phyloP scores from a whole-genome alignment of 306 rosid genomes.

The Vicia faba region DNA sequence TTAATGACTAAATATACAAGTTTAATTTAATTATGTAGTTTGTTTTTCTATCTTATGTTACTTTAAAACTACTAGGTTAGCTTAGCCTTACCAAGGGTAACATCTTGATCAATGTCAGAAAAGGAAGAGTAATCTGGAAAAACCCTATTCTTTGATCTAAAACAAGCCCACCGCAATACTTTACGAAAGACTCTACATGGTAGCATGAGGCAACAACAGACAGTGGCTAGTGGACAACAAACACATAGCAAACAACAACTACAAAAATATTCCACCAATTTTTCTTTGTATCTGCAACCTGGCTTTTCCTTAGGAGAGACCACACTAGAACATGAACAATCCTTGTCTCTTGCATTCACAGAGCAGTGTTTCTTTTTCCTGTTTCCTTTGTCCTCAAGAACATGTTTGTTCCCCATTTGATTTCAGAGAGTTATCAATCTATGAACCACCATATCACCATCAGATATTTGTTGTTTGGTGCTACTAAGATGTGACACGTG shows the following conservation, averaged over 20 bases:
- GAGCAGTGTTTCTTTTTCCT: constrained; percentile 6
- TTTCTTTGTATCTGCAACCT: constrained; percentile 31
- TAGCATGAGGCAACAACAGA: constrained; percentile 51
- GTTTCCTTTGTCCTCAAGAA: constrained; percentile 23
- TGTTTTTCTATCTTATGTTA: too few relatives aligned
- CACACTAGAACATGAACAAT: constrained; percentile 1
- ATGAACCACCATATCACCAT: not conserved
- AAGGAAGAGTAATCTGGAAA: constrained; percentile 53
- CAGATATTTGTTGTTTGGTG: constrained; percentile 14
- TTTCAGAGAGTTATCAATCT: not conserved
- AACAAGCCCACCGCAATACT: constrained; percentile 40
- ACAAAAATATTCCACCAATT: constrained; percentile 37
- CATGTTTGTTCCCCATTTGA: constrained; percentile 39
- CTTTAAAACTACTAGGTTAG: not conserved
- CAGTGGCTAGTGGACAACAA: constrained; percentile 46
- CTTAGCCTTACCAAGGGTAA: constrained; percentile 20
- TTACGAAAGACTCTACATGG: constrained; percentile 49
- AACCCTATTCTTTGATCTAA: constrained; percentile 36
- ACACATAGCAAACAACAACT: constrained; percentile 50
- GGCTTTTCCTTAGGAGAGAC: not conserved
- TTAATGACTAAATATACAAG: too few relatives aligned
- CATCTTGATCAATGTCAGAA: constrained; percentile 54
- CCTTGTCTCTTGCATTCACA: not conserved
- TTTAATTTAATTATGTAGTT: too few relatives aligned
- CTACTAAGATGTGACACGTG: not conserved